Percentiles rank a stretch among this genome's conserved stretches.
Evolutionary conservation across 2,329 filamentous ascomycete species (phyloP).

Genomic region (Ceratocystiopsis minuta): DNA sequence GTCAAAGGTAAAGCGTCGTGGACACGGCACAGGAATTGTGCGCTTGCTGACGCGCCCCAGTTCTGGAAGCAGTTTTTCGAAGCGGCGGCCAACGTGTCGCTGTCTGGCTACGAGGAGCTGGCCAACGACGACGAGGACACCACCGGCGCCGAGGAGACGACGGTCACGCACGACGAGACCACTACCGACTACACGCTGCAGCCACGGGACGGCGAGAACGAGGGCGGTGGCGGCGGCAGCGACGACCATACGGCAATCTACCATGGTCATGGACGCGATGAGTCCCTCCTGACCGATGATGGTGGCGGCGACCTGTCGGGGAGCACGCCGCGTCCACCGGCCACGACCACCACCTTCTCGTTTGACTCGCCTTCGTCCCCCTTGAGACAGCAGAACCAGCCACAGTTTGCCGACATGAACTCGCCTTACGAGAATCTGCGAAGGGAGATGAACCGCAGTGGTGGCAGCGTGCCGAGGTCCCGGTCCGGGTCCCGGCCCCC

Average conservation of each 20-base stretch:
- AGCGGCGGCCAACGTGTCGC: constrained; percentile 88
- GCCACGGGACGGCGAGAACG: constrained; percentile 18
- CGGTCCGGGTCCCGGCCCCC: constrained; percentile 1
- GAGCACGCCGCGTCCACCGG: constrained; percentile 47
- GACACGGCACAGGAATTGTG: background rate
- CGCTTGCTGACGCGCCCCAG: constrained; percentile 22
- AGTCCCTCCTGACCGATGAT: constrained; percentile 53
- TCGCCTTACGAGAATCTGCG: constrained; percentile 63
- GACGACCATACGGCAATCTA: constrained; percentile 18
- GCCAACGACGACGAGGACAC: constrained; percentile 41
- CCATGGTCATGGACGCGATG: constrained; percentile 27
- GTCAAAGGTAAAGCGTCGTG: constrained; percentile 47
- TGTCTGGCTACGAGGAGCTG: constrained; percentile 83
- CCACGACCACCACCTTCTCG: constrained; percentile 24
- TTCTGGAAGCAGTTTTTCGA: constrained; percentile 99
- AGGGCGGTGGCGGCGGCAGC: constrained; percentile 26
- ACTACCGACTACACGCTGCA: constrained; percentile 21
- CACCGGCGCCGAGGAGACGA: constrained; percentile 31
- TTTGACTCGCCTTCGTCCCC: too few species aligned
- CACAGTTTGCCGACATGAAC: constrained; percentile 45
- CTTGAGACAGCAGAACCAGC: constrained; percentile 10
- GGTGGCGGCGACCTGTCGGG: constrained; percentile 38
- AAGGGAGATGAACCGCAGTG: constrained; percentile 36
- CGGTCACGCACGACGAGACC: constrained; percentile 37
- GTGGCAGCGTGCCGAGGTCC: constrained; percentile 8